phyloP scores from a whole-genome alignment of 1,284 basidiomycete genomes.

The Tilletia horrida region DNA sequence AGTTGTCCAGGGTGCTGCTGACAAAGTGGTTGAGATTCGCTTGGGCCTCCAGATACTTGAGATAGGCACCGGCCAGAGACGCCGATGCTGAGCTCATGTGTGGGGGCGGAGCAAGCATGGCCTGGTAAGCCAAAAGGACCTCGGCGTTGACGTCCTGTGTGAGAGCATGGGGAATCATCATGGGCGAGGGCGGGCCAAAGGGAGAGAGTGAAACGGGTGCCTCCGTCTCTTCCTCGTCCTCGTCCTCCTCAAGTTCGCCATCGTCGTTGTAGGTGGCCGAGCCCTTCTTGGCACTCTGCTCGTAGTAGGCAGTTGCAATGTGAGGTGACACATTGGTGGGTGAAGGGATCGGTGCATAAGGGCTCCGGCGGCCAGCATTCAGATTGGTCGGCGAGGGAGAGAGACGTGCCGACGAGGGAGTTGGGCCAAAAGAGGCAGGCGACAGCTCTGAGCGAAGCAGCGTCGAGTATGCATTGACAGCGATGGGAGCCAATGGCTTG shows the following conservation, averaged over 20 bases:
- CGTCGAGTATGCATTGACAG: neutral
- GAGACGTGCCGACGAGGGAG: neutral
- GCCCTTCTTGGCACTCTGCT: conserved; percentile 12
- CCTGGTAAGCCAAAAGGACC: conserved; percentile 3
- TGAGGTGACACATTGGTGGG: conserved; percentile 11
- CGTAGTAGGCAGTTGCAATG: conserved; percentile 13
- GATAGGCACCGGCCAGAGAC: conserved; percentile 2
- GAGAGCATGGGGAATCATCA: neutral
- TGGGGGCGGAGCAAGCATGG: conserved; percentile 9
- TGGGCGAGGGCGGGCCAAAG: conserved; percentile 5
- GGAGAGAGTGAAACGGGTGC: neutral
- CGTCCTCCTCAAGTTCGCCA: conserved; percentile 8
- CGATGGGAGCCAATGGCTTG: conserved; percentile 12
- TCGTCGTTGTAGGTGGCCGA: conserved; percentile 14
- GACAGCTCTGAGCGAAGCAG: conserved; percentile 11
- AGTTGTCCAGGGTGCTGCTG: conserved; percentile 1
- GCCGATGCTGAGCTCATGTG: neutral
- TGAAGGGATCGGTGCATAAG: conserved; percentile 1
- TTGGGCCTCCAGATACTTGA: conserved; percentile 14
- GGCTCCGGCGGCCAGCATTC: conserved; percentile 1
- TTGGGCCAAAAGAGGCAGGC: conserved; percentile 7
- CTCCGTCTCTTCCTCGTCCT: neutral
- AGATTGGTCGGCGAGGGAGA: conserved; percentile 4
- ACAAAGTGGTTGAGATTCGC: conserved; percentile 14
- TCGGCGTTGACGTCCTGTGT: neutral